Evolutionary conservation across 2,329 filamentous ascomycete species (phyloP).

Genomic region (Aspergillus pseudoviridinutans): DNA sequence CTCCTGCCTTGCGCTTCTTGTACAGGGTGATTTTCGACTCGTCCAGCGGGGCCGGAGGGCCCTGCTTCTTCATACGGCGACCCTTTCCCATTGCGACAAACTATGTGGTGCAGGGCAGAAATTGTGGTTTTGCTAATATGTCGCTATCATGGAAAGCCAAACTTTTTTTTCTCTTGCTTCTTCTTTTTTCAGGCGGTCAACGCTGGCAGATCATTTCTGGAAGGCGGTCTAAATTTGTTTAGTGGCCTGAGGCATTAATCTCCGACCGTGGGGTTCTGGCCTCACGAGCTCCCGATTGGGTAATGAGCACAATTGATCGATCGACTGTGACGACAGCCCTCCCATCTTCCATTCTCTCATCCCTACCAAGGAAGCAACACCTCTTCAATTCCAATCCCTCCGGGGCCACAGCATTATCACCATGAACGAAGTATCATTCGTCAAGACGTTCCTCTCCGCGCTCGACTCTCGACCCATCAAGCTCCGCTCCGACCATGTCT

Average conservation of each 20-base stretch:
- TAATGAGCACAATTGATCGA: conserved; percentile 9
- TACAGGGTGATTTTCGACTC: conserved; percentile 57
- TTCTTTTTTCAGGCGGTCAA: conserved; percentile 24
- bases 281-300: conserved; percentile 17
- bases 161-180: conserved; percentile 29
- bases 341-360: neutral
- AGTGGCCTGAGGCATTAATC: conserved; percentile 2
- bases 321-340: neutral
- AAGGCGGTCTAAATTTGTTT: conserved; percentile 16
- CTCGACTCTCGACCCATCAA: conserved; percentile 77
- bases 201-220: conserved; percentile 16
- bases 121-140: conserved; percentile 10
- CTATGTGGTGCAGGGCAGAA: conserved; percentile 8
- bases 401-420: conserved; percentile 5
- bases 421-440: conserved; percentile 83
- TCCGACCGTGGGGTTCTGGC: neutral
- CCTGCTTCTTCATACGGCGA: conserved; percentile 95
- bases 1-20: conserved; percentile 80
- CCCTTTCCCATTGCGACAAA: conserved; percentile 71
- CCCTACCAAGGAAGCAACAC: neutral
- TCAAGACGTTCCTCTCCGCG: conserved; percentile 73
- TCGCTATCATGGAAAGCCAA: conserved; percentile 15
- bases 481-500: conserved; percentile 84
- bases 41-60: conserved; percentile 74
- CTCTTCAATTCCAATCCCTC: neutral